Conservation (phyloP, 2,329 filamentous ascomycete species). For the Ascochyta lentis region DNA sequence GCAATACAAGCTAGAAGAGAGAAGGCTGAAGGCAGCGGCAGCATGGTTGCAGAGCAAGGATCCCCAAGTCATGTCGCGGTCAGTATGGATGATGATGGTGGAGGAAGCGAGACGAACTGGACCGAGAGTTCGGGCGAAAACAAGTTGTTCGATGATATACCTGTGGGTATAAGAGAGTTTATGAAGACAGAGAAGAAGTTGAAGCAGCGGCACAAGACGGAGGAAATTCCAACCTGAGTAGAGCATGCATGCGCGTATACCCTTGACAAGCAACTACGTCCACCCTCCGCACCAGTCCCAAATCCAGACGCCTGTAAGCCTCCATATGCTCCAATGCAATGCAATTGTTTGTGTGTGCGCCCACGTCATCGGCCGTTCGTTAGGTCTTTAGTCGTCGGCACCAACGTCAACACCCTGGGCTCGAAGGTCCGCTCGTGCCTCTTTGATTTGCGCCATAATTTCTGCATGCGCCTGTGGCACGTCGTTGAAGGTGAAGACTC, state of each 20-base stretch:
- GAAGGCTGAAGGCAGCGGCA: constrained; percentile 40
- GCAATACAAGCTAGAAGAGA: constrained; percentile 52
- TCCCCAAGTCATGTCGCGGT: constrained; percentile 58
- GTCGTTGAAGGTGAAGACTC: constrained; percentile 96
- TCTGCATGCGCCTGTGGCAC: constrained; percentile 89
- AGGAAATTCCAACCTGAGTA: constrained; percentile 51
- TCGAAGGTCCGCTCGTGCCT: constrained; percentile 76
- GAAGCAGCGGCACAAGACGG: constrained; percentile 73
- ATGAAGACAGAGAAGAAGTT: constrained; percentile 96
- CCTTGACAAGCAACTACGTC: constrained; percentile 15
- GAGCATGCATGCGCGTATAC: constrained; percentile 20
- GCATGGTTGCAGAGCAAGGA: constrained; percentile 45
- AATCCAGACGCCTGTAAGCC: constrained; percentile 8
- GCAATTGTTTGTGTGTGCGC: constrained; percentile 6
- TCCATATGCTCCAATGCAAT: constrained; percentile 12
- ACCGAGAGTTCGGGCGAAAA: constrained; percentile 55
- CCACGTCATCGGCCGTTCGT: neutral
- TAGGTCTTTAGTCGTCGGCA: constrained; percentile 43
- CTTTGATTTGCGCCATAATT: constrained; percentile 82
- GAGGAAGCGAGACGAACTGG: constrained; percentile 76
- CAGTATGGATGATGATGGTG: constrained; percentile 82
- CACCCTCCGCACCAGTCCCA: constrained; percentile 5
- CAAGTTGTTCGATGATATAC: constrained; percentile 78
- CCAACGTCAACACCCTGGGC: constrained; percentile 80
- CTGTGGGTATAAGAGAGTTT: constrained; percentile 93